Evolutionary conservation across 106 monocot species (phyloP), one percentile per base, ranked within the genome.

Genomic region (Apostasia ramifera): DNA sequence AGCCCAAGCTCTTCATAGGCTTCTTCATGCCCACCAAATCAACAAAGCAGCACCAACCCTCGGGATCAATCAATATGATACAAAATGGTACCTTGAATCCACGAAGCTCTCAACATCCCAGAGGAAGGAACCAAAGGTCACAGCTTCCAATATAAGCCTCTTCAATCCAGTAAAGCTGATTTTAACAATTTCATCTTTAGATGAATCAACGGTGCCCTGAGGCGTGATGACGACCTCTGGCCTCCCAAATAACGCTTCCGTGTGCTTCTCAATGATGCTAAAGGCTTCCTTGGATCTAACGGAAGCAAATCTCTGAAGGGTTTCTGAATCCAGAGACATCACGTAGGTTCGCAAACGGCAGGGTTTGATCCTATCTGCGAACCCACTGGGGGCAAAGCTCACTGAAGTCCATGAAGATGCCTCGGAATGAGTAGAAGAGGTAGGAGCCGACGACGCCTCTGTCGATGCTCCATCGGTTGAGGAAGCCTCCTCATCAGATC

Each of bases 71-170:
- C 68, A 92, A 66, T 77, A 81, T 39, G 80, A 58, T 57, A 86
- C 89, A 70, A 94, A 87, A 77, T 88, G 90, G 67, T 87, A 88
- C 74, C 87, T 87, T 7, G 87, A 83, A 77, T 94, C 94, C 1
- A 88, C 94, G 66, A 78, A 85, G 84, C 87, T 81, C 83, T 94
- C 94, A 2, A 88, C 90, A 68, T 94, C 90, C 94, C 94, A 94
- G 1, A 94, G 66, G 75, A 94, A 94, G 41, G 94, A 90, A 4
- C 94, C 94, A 68, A 94, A 94, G 2, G 94, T 91, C 1, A 94
- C 82, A 47, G 94, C 94, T 74, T 94, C 94, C 63, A 94, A 61
- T 67, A 91, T 81, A 42, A 94, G 82, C 75, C 90, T 80, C 66
- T 73, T 87, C 71, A 94, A 46, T 1, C 85, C 90, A 15, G 63